Evolutionary conservation across 495 filamentous ascomycete genomes (phyloP).

Genomic region (Haplographium delicatum): DNA sequence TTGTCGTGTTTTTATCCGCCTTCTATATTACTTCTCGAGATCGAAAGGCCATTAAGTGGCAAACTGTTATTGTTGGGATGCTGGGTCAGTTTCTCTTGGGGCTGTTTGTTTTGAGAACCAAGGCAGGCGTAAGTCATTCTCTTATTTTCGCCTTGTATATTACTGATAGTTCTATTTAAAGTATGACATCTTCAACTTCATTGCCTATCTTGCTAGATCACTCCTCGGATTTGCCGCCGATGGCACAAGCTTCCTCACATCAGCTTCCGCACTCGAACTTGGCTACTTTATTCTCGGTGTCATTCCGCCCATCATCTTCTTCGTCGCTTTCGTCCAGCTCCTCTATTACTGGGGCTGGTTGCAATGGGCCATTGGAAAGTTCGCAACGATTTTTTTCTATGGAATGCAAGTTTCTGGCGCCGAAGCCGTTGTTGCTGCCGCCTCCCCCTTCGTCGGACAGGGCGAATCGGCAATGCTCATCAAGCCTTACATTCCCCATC

Average conservation of each 20-base stretch:
- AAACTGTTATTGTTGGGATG: slow-evolving; percentile 87
- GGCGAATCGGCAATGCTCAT: slow-evolving; percentile 92
- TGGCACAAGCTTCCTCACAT: slow-evolving; percentile 69
- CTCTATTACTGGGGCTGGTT: slow-evolving; percentile 71
- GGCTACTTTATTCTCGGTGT: slow-evolving; percentile 62
- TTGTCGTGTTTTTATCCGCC: slow-evolving; percentile 61
- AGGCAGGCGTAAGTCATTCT: slow-evolving; percentile 45
- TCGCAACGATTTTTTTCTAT: slow-evolving; percentile 90
- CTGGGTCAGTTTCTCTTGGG: slow-evolving; percentile 81
- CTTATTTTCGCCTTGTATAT: too few relatives aligned
- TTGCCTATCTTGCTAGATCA: slow-evolving; percentile 61
- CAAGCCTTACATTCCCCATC: slow-evolving; percentile 73
- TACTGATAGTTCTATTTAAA: too few relatives aligned
- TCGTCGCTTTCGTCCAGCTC: slow-evolving; percentile 80
- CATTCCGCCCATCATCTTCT: slow-evolving; percentile 85
- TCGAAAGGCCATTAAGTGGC: slow-evolving; percentile 68
- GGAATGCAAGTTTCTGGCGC: slow-evolving; percentile 83
- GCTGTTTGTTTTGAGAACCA: slow-evolving; percentile 77
- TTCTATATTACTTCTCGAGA: slow-evolving; percentile 69
- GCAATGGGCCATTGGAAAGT: slow-evolving; percentile 84
- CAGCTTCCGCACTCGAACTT: slow-evolving; percentile 7
- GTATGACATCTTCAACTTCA: slow-evolving; percentile 84
- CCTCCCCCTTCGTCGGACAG: slow-evolving; percentile 92
- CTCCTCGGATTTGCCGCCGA: slow-evolving; percentile 67
- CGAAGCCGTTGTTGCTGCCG: slow-evolving; percentile 86